Conservation (phyloP, 805 yeast species). For the Novakomyces olei region DNA sequence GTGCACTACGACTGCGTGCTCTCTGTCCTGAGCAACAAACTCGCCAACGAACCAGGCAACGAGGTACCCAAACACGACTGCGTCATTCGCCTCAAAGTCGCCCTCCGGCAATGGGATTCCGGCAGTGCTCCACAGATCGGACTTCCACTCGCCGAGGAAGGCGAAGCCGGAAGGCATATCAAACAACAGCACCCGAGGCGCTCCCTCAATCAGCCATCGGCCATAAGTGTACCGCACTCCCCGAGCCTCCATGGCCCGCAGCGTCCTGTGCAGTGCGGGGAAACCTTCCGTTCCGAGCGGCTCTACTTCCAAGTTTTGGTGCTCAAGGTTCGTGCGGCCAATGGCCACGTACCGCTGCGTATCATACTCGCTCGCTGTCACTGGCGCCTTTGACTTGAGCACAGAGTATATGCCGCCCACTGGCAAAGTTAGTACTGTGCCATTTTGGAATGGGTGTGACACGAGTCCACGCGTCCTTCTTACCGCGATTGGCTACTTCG, state of each 20-base stretch:
- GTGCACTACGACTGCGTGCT: conserved; percentile 78
- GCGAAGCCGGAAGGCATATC: conserved; percentile 55
- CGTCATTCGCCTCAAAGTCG: conserved; percentile 77
- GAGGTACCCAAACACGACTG: conserved; percentile 73
- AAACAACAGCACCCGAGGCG: conserved; percentile 77
- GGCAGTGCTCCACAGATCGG: conserved; percentile 73
- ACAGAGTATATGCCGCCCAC: conserved; percentile 98
- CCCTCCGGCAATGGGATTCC: conserved; percentile 86
- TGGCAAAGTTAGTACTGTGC: not conserved
- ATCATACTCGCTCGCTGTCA: conserved; percentile 80
- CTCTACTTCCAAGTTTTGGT: conserved; percentile 59
- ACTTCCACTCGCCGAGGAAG: conserved; percentile 75
- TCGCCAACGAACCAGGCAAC: conserved; percentile 97
- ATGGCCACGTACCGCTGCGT: conserved; percentile 66
- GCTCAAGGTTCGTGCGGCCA: conserved; percentile 52
- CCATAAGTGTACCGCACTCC: conserved; percentile 76
- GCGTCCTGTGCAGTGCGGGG: conserved; percentile 31
- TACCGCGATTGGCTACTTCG: conserved; percentile 63
- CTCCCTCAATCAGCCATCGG: conserved; percentile 80
- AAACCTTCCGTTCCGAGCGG: conserved; percentile 30
- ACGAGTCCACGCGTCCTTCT: not conserved
- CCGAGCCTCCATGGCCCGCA: conserved; percentile 58
- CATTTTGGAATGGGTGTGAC: not conserved
- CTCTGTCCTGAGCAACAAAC: conserved; percentile 58
- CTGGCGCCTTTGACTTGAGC: conserved; percentile 86